These are phyloP conservation scores for Malassezia restricta DNA, from an alignment of 1,284 basidiomycete species.

Conservation along the genomic window DNA sequence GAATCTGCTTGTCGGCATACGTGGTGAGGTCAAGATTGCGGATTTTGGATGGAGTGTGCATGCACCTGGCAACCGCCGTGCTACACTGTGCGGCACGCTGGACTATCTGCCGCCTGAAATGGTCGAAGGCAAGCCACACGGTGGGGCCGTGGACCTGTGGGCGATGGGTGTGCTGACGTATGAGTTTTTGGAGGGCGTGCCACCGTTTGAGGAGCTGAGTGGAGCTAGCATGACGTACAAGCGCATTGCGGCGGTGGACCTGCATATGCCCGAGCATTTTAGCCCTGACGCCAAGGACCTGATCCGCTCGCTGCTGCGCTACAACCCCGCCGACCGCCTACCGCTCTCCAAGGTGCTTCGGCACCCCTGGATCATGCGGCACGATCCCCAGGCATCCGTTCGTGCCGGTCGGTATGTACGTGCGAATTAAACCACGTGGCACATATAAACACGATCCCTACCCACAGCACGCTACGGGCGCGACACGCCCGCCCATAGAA, in stretches of 20 bases:
- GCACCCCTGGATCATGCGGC: constrained; percentile 87
- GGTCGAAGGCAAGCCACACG: constrained; percentile 79
- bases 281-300: constrained; percentile 29
- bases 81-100: constrained; percentile 83
- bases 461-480: neutral
- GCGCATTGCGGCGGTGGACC: constrained; percentile 33
- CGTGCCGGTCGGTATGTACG: constrained; percentile 17
- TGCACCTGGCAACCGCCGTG: constrained; percentile 76
- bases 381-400: constrained; percentile 48
- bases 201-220: constrained; percentile 72
- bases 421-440: neutral
- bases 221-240: constrained; percentile 54
- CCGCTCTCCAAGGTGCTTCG: constrained; percentile 65
- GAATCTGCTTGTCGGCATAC: constrained; percentile 84
- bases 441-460: neutral
- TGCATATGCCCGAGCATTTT: constrained; percentile 33
- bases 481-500: neutral
- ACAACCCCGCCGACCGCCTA: constrained; percentile 70
- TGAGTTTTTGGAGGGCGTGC: constrained; percentile 81
- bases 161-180: constrained; percentile 89
- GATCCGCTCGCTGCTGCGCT: constrained; percentile 52
- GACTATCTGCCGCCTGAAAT: constrained; percentile 98
- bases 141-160: constrained; percentile 87
- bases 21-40: constrained; percentile 93
- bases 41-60: constrained; percentile 99